Percentiles rank a stretch among this genome's conserved stretches.
Conservation (phyloP, 2,329 filamentous ascomycete species). For the Fonsecaea monophora region DNA sequence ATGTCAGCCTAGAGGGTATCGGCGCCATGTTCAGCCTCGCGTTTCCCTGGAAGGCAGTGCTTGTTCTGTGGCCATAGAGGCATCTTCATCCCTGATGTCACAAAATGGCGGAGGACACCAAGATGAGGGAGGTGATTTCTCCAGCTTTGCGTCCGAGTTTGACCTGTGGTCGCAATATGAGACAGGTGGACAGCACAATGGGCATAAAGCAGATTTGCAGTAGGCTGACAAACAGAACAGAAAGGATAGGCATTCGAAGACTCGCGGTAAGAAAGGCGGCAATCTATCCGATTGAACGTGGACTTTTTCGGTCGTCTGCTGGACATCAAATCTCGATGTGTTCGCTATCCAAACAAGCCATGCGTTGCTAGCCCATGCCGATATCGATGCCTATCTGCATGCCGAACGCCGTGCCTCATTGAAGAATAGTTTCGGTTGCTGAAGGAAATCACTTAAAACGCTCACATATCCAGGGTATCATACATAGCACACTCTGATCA, state of each 20-base stretch:
- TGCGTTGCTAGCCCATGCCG: background rate
- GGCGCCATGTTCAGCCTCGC: background rate
- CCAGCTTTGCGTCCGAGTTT: background rate
- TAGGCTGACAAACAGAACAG: background rate
- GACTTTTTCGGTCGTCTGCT: background rate
- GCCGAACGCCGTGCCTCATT: background rate
- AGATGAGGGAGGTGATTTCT: background rate
- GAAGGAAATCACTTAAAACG: background rate
- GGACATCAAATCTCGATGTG: background rate
- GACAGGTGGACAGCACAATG: background rate
- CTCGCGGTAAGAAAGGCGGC: background rate
- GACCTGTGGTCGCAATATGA: background rate
- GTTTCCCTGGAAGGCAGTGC: background rate
- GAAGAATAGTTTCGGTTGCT: background rate
- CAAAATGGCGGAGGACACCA: background rate
- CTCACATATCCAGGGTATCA: conserved; percentile 2
- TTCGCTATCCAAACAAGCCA: background rate
- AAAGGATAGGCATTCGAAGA: background rate
- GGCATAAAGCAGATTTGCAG: background rate
- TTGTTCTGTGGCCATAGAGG: background rate
- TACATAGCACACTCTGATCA: background rate
- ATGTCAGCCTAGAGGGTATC: background rate
- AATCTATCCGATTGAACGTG: background rate
- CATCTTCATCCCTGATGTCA: background rate
- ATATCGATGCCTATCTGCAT: background rate